Evolutionary conservation across 495 filamentous ascomycete species (phyloP), one percentile per base, ranked within the genome.

Genomic region (Penicillium macrosclerotiorum): DNA sequence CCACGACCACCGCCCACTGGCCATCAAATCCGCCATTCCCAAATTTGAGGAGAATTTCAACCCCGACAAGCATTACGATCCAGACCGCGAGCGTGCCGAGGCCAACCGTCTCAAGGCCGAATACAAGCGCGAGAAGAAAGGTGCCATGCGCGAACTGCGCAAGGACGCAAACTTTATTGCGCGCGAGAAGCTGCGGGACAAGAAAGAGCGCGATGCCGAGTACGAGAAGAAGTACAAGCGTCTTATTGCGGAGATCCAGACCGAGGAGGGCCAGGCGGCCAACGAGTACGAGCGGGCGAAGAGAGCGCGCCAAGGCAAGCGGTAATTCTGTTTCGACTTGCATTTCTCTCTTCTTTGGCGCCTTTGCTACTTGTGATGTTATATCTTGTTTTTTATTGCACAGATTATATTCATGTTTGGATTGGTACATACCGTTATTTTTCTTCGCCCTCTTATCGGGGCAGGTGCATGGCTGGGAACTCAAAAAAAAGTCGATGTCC

Each of bases 21-120:
- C 94, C 11, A 95, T 99, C 69, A 89, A 90, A 57, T 81, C 83
- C 7, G 83, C 83, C 34, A 84, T 96, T 18, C 93, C 93, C 55
- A 96, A 95, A 70, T 99, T 97, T 74, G 94, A 99, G 71, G 90
- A 95, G 64, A 72, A 80, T 51, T 99, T 90, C 81, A 90, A 91
- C 64, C 93, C 90, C 9, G 79, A 88, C 74, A 90, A 88, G 67
- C 92, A 95, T 75, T 96, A 97, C 77, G 93, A 99, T 57, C 89
- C 89, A 1, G 83, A 97, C 64, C 80, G 81, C 40, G 90, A 93
- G 60, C 86, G 93, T 19, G 79, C 84, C n/a, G 89, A 94, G 49
- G 52, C 81, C 35, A 81, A 80, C 52, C 90, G 88, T 56, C 75
- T 99, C 57, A 82, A 80, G 68, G 82, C 83, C 35, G 92, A 99